phyloP scores from a whole-genome alignment of 176 grass and related monocot genomes.

The Aegilops tauschii region DNA sequence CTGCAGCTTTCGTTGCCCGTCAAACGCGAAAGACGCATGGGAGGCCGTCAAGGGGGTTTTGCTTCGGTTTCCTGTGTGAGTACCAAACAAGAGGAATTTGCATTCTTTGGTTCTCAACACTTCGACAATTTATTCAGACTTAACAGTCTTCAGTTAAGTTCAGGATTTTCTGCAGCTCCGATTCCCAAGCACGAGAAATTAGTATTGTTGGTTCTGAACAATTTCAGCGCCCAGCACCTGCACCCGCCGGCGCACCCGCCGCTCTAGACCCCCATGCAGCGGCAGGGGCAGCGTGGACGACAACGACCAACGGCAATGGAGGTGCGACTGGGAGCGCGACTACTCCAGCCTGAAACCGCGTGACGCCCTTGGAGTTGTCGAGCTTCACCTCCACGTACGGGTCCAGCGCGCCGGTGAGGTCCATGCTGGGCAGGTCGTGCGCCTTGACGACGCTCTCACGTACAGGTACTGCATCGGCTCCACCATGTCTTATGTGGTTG shows the following conservation, averaged over 20 bases:
- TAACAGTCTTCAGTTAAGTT: too few species aligned
- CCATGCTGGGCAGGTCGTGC: slow-evolving; percentile 60
- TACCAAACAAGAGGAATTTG: too few species aligned
- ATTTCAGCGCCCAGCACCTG: slow-evolving; percentile 8
- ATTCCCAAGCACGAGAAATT: background rate
- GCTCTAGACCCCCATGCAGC: slow-evolving; percentile 19
- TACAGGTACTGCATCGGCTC: slow-evolving; percentile 67
- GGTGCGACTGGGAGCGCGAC: slow-evolving; percentile 39
- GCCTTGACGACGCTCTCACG: slow-evolving; percentile 73
- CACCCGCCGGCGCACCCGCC: background rate
- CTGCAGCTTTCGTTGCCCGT: too few species aligned
- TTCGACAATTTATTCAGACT: too few species aligned
- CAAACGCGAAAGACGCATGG: too few species aligned
- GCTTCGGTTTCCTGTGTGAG: too few species aligned
- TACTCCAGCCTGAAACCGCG: slow-evolving; percentile 49
- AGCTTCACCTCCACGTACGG: slow-evolving; percentile 82
- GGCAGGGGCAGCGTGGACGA: slow-evolving; percentile 15
- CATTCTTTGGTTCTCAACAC: too few species aligned
- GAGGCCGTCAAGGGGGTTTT: too few species aligned
- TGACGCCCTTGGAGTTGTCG: slow-evolving; percentile 71
- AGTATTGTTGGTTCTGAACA: too few species aligned
- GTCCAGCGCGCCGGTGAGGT: slow-evolving; percentile 70
- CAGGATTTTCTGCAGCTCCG: background rate
- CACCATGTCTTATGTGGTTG: slow-evolving; percentile 77
- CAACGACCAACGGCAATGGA: slow-evolving; percentile 30